Evolutionary conservation across 208 protist genomes (phyloP).

Genomic region (Trypanosoma lewisi): DNA sequence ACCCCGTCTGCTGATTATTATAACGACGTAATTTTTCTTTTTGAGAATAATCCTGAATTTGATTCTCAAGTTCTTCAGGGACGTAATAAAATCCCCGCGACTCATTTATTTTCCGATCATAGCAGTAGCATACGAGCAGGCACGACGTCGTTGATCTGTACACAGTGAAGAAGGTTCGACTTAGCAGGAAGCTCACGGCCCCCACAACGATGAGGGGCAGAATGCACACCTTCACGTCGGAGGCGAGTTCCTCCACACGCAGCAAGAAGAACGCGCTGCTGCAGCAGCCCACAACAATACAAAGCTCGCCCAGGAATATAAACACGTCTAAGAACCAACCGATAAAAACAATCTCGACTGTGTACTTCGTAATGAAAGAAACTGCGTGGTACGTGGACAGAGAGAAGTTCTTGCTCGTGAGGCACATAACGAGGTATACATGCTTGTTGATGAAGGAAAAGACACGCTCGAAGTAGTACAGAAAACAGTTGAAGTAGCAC

Average conservation of each 20-base stretch:
- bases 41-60: slow-evolving; percentile 27
- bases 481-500: slow-evolving; percentile 47
- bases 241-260: slow-evolving; percentile 3
- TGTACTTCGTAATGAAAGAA: no score
- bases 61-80: slow-evolving; percentile 22
- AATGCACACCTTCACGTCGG: slow-evolving; percentile 19
- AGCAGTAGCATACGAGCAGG: slow-evolving; percentile 72
- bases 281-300: slow-evolving; percentile 31
- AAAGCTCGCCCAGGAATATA: slow-evolving; percentile 49
- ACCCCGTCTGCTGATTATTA: slow-evolving; percentile 9
- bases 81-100: slow-evolving; percentile 27
- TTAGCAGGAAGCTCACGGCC: slow-evolving; percentile 44
- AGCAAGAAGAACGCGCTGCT: slow-evolving; percentile 32
- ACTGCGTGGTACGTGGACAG: slow-evolving; percentile 42
- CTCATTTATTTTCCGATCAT: slow-evolving; percentile 41
- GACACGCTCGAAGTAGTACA: slow-evolving; percentile 78
- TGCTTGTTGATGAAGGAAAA: slow-evolving; percentile 86
- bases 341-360: no score
- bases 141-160: slow-evolving; percentile 46
- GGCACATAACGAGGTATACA: slow-evolving; percentile 87
- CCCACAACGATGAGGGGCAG: slow-evolving; percentile 40
- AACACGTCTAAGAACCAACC: no score
- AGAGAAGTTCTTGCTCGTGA: slow-evolving; percentile 78
- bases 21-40: slow-evolving; percentile 3
- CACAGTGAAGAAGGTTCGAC: slow-evolving; percentile 50